phyloP scores from a whole-genome alignment of 176 grass and related monocot species.

The Rhynchospora tenuis region DNA sequence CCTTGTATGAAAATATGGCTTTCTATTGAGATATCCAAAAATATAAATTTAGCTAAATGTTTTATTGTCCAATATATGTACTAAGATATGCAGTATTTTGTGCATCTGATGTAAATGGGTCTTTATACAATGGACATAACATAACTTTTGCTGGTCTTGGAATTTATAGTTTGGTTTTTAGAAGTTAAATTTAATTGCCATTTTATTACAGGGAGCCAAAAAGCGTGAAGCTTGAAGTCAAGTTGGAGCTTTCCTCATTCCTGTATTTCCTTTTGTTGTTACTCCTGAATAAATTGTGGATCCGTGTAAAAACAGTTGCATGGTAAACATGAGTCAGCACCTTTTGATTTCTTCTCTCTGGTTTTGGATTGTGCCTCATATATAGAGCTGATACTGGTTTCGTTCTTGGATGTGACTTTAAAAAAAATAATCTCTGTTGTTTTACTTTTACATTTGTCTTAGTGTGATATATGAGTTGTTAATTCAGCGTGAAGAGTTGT shows the following conservation, averaged over 20 bases:
- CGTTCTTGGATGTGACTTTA: background rate
- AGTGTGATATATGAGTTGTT: background rate
- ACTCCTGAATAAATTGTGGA: constrained; percentile 19
- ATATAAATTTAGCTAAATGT: background rate
- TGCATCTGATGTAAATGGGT: background rate
- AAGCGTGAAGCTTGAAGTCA: constrained; percentile 14
- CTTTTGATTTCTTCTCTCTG: background rate
- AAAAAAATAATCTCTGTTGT: background rate
- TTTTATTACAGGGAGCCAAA: constrained; percentile 13
- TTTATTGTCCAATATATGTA: background rate
- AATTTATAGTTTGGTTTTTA: background rate
- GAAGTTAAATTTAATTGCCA: background rate
- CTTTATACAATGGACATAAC: background rate
- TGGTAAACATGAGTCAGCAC: background rate
- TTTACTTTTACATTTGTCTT: background rate
- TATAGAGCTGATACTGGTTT: constrained; percentile 3
- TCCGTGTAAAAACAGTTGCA: constrained; percentile 22
- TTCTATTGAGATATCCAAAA: background rate
- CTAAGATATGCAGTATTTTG: background rate
- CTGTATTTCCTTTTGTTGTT: background rate
- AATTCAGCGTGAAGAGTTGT: background rate
- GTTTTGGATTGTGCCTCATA: constrained; percentile 3
- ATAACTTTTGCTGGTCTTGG: background rate
- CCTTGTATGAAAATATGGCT: no score
- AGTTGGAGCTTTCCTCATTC: background rate